phyloP scores from a whole-genome alignment of 192 early-diverging fungal genomes.

The Funneliformis mosseae region DNA sequence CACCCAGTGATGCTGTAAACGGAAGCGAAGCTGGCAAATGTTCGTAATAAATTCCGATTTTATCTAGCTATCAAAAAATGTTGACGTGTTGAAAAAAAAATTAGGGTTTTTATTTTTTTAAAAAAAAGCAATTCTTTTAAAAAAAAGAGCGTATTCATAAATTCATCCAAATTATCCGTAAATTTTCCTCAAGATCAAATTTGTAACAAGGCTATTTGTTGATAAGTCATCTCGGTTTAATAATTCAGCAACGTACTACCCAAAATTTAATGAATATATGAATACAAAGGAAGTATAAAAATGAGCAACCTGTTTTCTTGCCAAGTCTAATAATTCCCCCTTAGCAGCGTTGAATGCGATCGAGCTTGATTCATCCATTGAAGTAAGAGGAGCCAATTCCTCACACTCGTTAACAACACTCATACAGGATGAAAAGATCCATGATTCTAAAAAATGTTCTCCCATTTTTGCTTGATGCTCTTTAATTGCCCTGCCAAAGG shows the following conservation, averaged over 20 bases:
- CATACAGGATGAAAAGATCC: constrained; percentile 81
- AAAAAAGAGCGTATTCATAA: neutral
- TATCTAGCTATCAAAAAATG: constrained; percentile 63
- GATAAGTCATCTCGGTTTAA: no score
- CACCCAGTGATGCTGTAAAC: constrained; percentile 58
- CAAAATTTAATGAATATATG: neutral
- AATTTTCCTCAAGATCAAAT: no score
- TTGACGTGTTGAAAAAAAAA: neutral
- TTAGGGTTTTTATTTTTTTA: no score
- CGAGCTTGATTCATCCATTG: constrained; percentile 46
- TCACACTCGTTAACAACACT: constrained; percentile 80
- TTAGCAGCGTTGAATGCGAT: constrained; percentile 71
- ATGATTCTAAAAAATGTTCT: constrained; percentile 71
- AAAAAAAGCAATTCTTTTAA: no score
- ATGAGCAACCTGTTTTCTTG: constrained; percentile 70
- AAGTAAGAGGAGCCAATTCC: constrained; percentile 58
- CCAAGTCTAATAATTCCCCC: constrained; percentile 72
- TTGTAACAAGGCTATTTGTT: no score
- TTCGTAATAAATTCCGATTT: constrained; percentile 61
- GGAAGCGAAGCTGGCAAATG: constrained; percentile 57
- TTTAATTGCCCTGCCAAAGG: constrained; percentile 68
- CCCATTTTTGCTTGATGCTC: constrained; percentile 71
- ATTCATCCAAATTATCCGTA: neutral
- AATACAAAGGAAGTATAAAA: neutral
- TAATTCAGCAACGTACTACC: no score